phyloP scores from a whole-genome alignment of 2,329 filamentous ascomycete genomes.

The Metarhizium anisopliae region DNA sequence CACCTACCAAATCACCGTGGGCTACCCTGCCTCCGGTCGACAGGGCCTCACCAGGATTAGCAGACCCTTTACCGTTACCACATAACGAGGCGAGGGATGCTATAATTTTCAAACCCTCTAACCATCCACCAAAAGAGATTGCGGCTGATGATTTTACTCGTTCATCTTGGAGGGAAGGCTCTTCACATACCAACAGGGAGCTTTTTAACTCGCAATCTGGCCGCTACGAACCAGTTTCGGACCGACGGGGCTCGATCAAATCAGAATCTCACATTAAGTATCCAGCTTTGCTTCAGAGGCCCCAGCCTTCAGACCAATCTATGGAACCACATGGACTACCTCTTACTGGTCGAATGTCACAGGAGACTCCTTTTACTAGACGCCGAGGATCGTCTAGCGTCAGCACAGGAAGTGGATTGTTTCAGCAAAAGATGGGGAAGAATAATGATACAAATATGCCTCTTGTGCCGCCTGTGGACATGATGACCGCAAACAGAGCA shows the following conservation, averaged over 20 bases:
- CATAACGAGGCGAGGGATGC: constrained; percentile 46
- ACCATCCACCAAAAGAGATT: constrained; percentile 64
- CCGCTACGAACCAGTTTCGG: constrained; percentile 79
- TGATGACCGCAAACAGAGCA: constrained; percentile 34
- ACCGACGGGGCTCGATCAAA: constrained; percentile 63
- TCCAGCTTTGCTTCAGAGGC: constrained; percentile 70
- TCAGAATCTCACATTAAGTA: constrained; percentile 61
- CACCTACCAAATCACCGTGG: constrained; percentile 85
- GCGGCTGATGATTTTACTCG: constrained; percentile 90
- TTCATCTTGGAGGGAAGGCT: constrained; percentile 68
- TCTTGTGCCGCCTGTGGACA: constrained; percentile 30
- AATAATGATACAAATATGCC: constrained; percentile 25
- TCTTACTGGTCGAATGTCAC: constrained; percentile 63
- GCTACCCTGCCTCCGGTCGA: constrained; percentile 78
- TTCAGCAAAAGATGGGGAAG: constrained; percentile 48
- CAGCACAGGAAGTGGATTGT: constrained; percentile 72
- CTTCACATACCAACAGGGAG: constrained; percentile 56
- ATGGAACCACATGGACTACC: constrained; percentile 82
- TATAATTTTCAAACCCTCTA: constrained; percentile 44
- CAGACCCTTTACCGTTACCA: constrained; percentile 41
- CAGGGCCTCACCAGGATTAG: constrained; percentile 60
- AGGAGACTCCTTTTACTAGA: constrained; percentile 61
- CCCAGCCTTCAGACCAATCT: constrained; percentile 53
- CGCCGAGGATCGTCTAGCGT: constrained; percentile 85
- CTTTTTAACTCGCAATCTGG: constrained; percentile 94